Base-by-base conservation (phyloP, 352 stramenopile genomes). In the Phytophthora citrophthora region DNA sequence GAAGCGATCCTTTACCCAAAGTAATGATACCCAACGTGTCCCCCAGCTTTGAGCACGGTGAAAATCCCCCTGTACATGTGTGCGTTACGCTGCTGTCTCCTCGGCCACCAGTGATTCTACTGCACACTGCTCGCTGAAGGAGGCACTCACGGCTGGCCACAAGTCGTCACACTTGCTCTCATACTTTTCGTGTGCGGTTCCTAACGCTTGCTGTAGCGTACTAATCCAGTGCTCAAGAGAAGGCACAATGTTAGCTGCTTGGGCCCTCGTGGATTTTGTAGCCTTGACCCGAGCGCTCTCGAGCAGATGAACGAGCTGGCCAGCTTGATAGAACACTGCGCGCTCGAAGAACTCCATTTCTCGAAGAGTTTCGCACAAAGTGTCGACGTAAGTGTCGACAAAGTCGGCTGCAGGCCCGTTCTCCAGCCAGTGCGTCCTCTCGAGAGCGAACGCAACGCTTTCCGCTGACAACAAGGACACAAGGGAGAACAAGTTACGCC, bases 401-500 rank as follows among this genome's bases (percentile, higher is more conserved):
- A 91, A 91, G 12, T 79, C 70, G 15, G 64, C 53, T 1, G 62
- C 74, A n/a, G 74, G 57, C 0, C 65, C 71, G 18, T 86, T 78
- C 18, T 76, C 62, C 29, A 70, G 49, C 67, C 61, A 83, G 50
- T 56, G 46, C 41, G 58, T 83, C 26, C 68, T 64, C 61, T 92
- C 69, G 9, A 94, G 69, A 34, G 70, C 72, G 61, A 92, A 91
- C 2, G 71, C 86, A 31, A 89, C 60, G 54, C 83, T 88, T 54
- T 94, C 86, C 13, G 75, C 79, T 12, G 68, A 72, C 10, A 92
- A 61, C 2, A 94, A 45, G 0, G 72, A 80, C 8, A 90, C 54
- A 12, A 91, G 69, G 3, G 83, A 86, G 41, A 92, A 91, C 11
- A 94, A 55, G 59, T 94, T 94, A 24, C 76, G 77, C 81, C 83